Percentiles rank a stretch among this genome's conserved stretches.
phyloP scores from a whole-genome alignment of 768 basidiomycete species.

The Bullera alba region DNA sequence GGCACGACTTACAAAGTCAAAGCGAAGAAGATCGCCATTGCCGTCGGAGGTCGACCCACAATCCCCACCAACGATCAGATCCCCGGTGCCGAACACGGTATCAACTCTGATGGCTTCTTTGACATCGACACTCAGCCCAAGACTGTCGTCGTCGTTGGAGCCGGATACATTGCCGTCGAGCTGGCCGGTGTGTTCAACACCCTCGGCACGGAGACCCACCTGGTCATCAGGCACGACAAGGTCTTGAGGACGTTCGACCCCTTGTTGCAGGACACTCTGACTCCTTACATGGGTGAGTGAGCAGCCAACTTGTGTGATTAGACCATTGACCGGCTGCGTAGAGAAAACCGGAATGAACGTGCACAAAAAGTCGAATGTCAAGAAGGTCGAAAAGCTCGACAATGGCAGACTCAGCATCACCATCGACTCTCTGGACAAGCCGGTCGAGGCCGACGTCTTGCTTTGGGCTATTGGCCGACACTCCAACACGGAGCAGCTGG shows the following conservation, averaged over 20 bases:
- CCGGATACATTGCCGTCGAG: constrained; percentile 97
- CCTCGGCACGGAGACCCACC: constrained; percentile 82
- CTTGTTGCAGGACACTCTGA: constrained; percentile 70
- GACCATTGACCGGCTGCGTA: constrained; percentile 4
- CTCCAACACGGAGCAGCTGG: constrained; percentile 69
- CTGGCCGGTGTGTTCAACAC: constrained; percentile 89
- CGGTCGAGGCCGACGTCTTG: constrained; percentile 74
- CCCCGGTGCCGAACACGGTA: constrained; percentile 79
- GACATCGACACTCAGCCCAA: constrained; percentile 82
- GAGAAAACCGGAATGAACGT: constrained; percentile 85
- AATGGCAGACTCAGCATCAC: constrained; percentile 63
- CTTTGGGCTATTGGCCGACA: constrained; percentile 93
- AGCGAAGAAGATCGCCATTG: constrained; percentile 71
- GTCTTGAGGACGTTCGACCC: constrained; percentile 92
- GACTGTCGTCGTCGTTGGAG: constrained; percentile 88
- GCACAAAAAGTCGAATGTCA: constrained; percentile 69
- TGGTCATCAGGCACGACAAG: constrained; percentile 81
- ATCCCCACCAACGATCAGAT: constrained; percentile 70
- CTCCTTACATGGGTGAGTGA: constrained; percentile 65
- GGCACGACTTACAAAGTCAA: constrained; percentile 65
- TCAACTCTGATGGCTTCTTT: constrained; percentile 94
- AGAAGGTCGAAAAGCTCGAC: constrained; percentile 63
- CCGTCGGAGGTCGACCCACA: constrained; percentile 78
- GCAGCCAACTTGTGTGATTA: not conserved
- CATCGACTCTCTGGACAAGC: constrained; percentile 61